Evolutionary conservation across 2,329 filamentous ascomycete genomes (phyloP).

Genomic region (Drechslerella stenobrocha): DNA sequence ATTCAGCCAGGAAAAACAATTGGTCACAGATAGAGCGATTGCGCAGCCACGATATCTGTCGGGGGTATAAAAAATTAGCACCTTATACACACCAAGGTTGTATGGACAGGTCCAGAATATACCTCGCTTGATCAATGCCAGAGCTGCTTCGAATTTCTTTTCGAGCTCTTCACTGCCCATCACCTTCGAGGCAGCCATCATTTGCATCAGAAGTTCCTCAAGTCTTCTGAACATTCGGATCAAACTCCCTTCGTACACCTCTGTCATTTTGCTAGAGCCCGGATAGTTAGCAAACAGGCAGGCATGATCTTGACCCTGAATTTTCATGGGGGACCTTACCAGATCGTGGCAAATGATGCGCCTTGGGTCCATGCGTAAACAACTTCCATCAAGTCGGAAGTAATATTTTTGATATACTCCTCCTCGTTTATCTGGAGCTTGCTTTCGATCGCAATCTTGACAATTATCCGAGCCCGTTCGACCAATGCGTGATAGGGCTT

Average conservation of each 20-base stretch:
- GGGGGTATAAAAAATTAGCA: slow-evolving; percentile 1
- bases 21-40: slow-evolving; percentile 88
- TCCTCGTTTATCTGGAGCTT: slow-evolving; percentile 94
- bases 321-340: slow-evolving; percentile 64
- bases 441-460: slow-evolving; percentile 91
- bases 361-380: slow-evolving; percentile 90
- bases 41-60: slow-evolving; percentile 84
- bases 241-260: slow-evolving; percentile 93
- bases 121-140: slow-evolving; percentile 76
- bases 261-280: slow-evolving; percentile 86
- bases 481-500: slow-evolving; percentile 87
- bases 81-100: background rate
- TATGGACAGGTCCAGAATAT: slow-evolving; percentile 2
- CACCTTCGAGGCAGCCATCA: slow-evolving; percentile 92
- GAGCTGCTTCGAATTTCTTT: slow-evolving; percentile 83
- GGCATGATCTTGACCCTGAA: background rate
- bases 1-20: too few species aligned
- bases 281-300: slow-evolving; percentile 45
- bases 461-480: slow-evolving; percentile 80
- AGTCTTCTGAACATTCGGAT: slow-evolving; percentile 94
- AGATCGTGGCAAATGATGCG: slow-evolving; percentile 87
- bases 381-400: slow-evolving; percentile 96
- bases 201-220: slow-evolving; percentile 90
- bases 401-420: slow-evolving; percentile 77
- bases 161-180: slow-evolving; percentile 97